Evolutionary conservation across 2,329 filamentous ascomycete species (phyloP).

Genomic region (Cordyceps javanica): DNA sequence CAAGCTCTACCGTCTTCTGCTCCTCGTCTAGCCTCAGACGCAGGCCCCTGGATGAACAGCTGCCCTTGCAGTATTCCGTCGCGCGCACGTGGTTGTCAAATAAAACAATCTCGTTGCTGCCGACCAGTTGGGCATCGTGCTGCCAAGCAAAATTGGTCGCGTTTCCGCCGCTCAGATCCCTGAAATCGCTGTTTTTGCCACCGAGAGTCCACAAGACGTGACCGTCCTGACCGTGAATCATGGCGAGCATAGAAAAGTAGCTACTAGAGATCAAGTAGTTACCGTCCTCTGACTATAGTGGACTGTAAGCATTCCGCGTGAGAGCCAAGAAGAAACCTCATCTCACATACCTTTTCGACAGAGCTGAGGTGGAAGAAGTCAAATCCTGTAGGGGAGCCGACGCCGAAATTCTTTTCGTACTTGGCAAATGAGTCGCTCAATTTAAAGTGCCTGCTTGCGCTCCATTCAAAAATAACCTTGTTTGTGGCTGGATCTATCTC

Average conservation of each 20-base stretch:
- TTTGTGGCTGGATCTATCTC: slow-evolving; percentile 32
- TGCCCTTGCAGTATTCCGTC: slow-evolving; percentile 22
- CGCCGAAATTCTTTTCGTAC: slow-evolving; percentile 24
- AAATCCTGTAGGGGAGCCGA: slow-evolving; percentile 24
- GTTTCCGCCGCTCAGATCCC: slow-evolving; percentile 26
- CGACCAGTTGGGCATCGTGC: slow-evolving; percentile 30
- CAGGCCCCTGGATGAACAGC: slow-evolving; percentile 25
- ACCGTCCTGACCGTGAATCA: slow-evolving; percentile 25
- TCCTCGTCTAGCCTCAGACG: slow-evolving; percentile 24
- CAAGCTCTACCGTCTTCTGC: slow-evolving; percentile 24
- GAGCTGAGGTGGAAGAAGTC: slow-evolving; percentile 36
- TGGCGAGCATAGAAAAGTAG: slow-evolving; percentile 24
- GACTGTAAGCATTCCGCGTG: not conserved
- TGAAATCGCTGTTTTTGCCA: slow-evolving; percentile 29
- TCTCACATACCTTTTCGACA: slow-evolving; percentile 24
- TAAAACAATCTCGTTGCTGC: slow-evolving; percentile 27
- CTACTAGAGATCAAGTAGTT: slow-evolving; percentile 33
- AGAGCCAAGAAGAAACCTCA: not conserved
- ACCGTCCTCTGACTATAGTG: slow-evolving; percentile 22
- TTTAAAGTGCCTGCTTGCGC: slow-evolving; percentile 27
- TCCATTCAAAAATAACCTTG: slow-evolving; percentile 32
- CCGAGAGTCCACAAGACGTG: slow-evolving; percentile 31
- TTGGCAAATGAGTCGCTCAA: slow-evolving; percentile 21
- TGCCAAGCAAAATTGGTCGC: slow-evolving; percentile 34
- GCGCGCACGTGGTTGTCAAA: slow-evolving; percentile 34